Base-by-base conservation (phyloP, 345 rosid species). In the Eucalyptus victrix region DNA sequence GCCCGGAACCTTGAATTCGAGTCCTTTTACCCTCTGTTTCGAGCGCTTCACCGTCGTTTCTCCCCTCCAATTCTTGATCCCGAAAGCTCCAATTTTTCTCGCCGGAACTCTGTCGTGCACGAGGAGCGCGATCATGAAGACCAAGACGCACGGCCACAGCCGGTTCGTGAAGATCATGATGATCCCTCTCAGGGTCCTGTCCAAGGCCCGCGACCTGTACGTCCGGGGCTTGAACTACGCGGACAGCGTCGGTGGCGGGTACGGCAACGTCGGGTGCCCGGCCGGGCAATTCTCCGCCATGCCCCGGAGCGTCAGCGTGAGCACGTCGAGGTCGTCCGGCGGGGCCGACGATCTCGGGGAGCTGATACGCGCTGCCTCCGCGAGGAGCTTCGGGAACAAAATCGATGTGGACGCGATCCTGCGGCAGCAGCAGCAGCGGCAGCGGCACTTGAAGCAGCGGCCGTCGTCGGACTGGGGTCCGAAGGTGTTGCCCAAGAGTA, bases 131-230 rank as follows among this genome's bases (percentile, higher is more conserved):
- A 12, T 30, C 85, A 69, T 86, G 86, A 45, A 30, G 24, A 72
- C 47, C 86, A 89, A 89, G 54, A 50, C 56, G 50, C 87, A 51
- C 14, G 42, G 49, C 88, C 85, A 62, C 15, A 49, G 40, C n/a
- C 80, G 89, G 60, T 87, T 90, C 80, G 49, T 56, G 47, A 69
- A 87, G 37, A 87, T 90, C 87, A 54, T 87, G 9, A 80, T n/a
- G 9, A 16, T 62, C 72, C 94, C 97, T 2, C 24, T 93, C 8
- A 93, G 92, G 86, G 69, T 93, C 49, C 90, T 97, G 89, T 54
- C 86, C 87, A 94, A 88, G 92, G 95, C 96, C 62, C 91, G 94
- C 86, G 95, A 94, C 69, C 91, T 94, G 14, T 96, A 94, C 92
- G 90, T 95, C 47, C 93, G 91, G 30, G 91, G 93, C 93, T 87